These are phyloP conservation scores for Tarenaya hassleriana DNA, from an alignment of 345 rosid genomes.

Conservation along the genomic window DNA sequence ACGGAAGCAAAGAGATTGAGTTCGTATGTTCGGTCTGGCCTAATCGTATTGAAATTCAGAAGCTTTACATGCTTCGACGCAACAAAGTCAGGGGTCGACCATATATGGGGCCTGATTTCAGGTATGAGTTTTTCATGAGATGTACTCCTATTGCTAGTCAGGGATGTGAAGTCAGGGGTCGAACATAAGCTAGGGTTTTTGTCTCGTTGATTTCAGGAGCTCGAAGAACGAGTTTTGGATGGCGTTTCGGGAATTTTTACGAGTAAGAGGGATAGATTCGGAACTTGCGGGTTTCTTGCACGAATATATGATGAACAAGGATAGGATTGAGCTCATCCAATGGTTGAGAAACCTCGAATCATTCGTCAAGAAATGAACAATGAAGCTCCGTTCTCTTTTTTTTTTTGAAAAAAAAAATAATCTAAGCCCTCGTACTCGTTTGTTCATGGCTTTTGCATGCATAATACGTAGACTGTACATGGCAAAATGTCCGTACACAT, in stretches of 20 bases:
- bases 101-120: conserved; percentile 58
- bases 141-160: too few species aligned
- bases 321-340: conserved; percentile 55
- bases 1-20: conserved; percentile 35
- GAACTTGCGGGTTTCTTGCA: conserved; percentile 62
- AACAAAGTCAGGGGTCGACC: conserved; percentile 33
- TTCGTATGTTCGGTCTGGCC: conserved; percentile 72
- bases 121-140: conserved; percentile 27
- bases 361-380: conserved; percentile 36
- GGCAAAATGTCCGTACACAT: too few species aligned
- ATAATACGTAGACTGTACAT: too few species aligned
- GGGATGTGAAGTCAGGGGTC: too few species aligned
- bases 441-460: neutral
- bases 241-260: conserved; percentile 36
- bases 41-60: conserved; percentile 49
- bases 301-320: conserved; percentile 65
- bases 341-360: conserved; percentile 55
- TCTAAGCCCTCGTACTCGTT: too few species aligned
- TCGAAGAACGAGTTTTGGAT: conserved; percentile 45
- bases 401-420: too few species aligned
- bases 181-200: conserved; percentile 5
- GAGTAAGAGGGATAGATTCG: conserved; percentile 54
- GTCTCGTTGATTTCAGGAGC: conserved; percentile 35
- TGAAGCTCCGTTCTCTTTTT: neutral
- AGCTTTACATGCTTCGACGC: conserved; percentile 37